phyloP scores from a whole-genome alignment of 495 filamentous ascomycete genomes.

The Xylaria intraflava region DNA sequence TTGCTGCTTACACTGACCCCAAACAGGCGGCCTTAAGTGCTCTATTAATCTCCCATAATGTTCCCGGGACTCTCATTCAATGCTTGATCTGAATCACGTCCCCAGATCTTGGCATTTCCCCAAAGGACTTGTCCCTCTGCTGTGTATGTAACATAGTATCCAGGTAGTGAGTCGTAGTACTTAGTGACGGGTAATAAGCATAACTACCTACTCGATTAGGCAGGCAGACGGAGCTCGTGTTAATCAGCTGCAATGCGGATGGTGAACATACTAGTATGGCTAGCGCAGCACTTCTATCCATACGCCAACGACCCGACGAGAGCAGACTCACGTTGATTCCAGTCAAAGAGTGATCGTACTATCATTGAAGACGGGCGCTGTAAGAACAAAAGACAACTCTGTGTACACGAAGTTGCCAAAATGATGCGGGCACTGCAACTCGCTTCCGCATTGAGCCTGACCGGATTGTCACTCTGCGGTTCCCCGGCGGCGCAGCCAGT shows the following conservation, averaged over 20 bases:
- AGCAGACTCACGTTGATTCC: background rate
- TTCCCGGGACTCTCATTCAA: background rate
- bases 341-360: background rate
- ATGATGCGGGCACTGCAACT: constrained; percentile 5
- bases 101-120: background rate
- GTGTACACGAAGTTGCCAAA: background rate
- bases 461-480: background rate
- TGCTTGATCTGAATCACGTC: background rate
- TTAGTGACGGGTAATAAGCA: no score
- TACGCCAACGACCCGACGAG: background rate
- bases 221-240: background rate
- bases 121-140: no score
- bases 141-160: no score
- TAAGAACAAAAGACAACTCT: background rate
- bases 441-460: background rate
- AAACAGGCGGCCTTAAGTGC: background rate
- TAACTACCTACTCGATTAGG: background rate
- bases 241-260: background rate
- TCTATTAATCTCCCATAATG: background rate
- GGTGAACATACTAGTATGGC: background rate
- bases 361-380: background rate
- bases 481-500: background rate
- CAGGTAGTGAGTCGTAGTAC: no score
- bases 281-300: constrained; percentile 1
- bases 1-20: background rate